Conservation (phyloP, 305 asterid species). For the Fraxinus platypoda region DNA sequence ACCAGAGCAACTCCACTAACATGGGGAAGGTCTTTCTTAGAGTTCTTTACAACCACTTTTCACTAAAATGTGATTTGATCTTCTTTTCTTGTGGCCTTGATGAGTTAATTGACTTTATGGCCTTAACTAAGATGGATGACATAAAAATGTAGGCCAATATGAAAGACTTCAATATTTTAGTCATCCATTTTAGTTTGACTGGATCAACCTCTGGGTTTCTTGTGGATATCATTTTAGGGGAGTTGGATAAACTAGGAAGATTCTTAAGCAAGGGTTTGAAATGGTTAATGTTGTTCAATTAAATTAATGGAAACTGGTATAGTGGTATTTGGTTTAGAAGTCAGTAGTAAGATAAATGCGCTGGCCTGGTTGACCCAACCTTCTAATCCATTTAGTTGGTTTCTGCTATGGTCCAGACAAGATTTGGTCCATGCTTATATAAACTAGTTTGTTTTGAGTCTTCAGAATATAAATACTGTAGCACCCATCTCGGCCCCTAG, state of each 20-base stretch:
- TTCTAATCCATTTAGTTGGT: not conserved
- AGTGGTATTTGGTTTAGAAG: not conserved
- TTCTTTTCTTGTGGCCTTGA: not conserved
- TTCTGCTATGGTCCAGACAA: not conserved
- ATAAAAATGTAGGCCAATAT: not conserved
- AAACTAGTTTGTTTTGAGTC: not conserved
- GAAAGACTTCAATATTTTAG: not conserved
- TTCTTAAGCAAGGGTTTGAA: not conserved
- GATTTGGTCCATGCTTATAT: not conserved
- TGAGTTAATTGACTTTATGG: not conserved
- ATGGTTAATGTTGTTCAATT: not conserved
- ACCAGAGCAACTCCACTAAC: not conserved
- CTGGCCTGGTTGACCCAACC: not conserved
- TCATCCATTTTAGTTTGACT: not conserved
- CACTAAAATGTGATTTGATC: not conserved
- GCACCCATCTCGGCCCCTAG: not conserved
- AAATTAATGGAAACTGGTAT: not conserved
- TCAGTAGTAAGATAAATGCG: not conserved
- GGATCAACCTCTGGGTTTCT: not conserved
- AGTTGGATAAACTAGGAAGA: not conserved
- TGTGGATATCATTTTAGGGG: not conserved
- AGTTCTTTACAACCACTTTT: not conserved
- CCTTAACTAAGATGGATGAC: not conserved
- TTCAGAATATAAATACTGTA: not conserved
- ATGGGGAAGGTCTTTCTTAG: not conserved